Evolutionary conservation across 352 stramenopile genomes (phyloP).

Genomic region (Chrysophaeum taylorii): DNA sequence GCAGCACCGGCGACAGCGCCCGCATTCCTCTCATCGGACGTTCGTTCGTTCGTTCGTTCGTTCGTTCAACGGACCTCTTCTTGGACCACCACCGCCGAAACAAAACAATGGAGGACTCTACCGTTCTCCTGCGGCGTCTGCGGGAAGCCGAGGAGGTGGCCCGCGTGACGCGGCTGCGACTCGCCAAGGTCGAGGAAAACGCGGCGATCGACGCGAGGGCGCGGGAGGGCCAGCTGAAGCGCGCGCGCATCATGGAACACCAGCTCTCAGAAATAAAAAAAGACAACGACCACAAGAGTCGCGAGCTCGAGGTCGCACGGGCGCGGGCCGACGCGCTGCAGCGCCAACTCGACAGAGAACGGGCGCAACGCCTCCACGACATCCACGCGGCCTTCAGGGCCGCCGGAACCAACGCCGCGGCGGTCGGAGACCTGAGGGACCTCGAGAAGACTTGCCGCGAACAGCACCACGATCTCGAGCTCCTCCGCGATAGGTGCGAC

Average conservation of each 20-base stretch:
- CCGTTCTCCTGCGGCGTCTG: too few relatives aligned
- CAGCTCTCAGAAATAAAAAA: background rate
- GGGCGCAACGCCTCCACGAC: constrained; percentile 1
- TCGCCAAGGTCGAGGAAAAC: background rate
- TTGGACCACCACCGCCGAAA: too few relatives aligned
- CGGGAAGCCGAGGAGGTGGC: background rate
- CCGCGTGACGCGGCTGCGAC: background rate
- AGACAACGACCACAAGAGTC: background rate
- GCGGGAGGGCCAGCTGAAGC: background rate
- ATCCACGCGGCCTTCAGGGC: background rate
- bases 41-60: too few relatives aligned
- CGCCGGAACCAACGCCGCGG: background rate
- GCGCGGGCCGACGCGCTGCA: background rate
- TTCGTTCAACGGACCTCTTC: too few relatives aligned
- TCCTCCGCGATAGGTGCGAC: too few relatives aligned
- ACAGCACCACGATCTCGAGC: too few relatives aligned
- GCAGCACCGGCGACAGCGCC: too few relatives aligned
- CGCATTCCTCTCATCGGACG: too few relatives aligned
- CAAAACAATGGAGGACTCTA: too few relatives aligned
- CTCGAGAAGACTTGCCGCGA: too few relatives aligned
- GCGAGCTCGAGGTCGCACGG: background rate
- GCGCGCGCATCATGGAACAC: background rate
- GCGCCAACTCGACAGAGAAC: background rate
- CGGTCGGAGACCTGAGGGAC: too few relatives aligned
- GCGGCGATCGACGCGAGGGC: background rate